These are phyloP conservation scores for Mortierella sp. DNA, from an alignment of 371 early-diverging fungal genomes.

Conservation along the genomic window DNA sequence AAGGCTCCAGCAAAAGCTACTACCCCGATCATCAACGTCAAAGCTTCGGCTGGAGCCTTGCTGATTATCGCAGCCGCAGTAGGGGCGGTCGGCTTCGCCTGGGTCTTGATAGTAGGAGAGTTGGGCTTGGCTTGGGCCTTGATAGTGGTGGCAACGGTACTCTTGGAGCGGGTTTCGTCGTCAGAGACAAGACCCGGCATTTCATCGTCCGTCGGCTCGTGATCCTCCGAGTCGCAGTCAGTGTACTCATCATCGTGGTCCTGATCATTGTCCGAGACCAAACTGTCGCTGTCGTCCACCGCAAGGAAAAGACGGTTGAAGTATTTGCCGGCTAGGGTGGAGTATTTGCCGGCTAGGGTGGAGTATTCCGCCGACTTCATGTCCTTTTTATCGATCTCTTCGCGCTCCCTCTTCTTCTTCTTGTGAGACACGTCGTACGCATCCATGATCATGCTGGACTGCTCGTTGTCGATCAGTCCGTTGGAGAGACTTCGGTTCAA, in stretches of 20 bases:
- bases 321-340: too few species aligned
- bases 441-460: not conserved
- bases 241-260: not conserved
- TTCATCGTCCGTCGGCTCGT: not conserved
- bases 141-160: too few species aligned
- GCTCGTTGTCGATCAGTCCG: not conserved
- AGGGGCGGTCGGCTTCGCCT: conserved; percentile 2
- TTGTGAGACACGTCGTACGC: not conserved
- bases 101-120: not conserved
- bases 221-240: not conserved
- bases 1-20: too few species aligned
- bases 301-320: not conserved
- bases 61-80: not conserved
- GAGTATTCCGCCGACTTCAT: not conserved
- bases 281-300: not conserved
- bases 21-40: too few species aligned
- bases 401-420: not conserved
- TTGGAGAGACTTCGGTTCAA: not conserved
- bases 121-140: not conserved
- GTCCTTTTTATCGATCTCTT: not conserved
- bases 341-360: not conserved
- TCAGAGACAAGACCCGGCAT: not conserved
- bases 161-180: not conserved
- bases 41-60: not conserved
- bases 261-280: not conserved